These are phyloP conservation scores for Rubroshorea leprosula DNA, from an alignment of 345 rosid species.

Conservation along the genomic window DNA sequence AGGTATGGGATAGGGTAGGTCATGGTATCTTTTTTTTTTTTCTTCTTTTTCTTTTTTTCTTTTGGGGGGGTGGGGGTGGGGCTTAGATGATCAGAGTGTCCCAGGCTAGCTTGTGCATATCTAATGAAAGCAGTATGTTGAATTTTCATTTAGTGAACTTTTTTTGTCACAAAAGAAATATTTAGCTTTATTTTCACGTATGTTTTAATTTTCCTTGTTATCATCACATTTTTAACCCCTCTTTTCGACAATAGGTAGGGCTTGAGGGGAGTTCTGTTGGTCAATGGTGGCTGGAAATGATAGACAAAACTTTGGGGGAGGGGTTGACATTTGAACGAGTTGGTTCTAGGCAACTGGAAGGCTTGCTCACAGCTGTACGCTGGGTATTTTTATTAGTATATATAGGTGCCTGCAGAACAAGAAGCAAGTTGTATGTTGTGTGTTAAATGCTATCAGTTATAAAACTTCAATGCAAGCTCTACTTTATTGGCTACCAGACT, in stretches of 20 bases:
- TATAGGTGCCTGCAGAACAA: too few relatives aligned
- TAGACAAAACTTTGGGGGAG: conserved; percentile 63
- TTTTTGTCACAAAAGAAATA: neutral
- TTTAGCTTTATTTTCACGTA: neutral
- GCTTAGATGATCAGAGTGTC: neutral
- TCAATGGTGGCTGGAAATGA: conserved; percentile 75
- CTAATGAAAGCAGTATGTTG: neutral
- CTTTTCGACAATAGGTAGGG: conserved; percentile 46
- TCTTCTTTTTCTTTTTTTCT: too few relatives aligned
- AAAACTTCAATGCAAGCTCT: too few relatives aligned
- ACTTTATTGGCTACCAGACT: too few relatives aligned
- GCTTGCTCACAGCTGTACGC: conserved; percentile 74
- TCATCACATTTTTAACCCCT: neutral
- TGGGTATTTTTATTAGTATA: too few relatives aligned
- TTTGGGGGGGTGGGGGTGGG: too few relatives aligned
- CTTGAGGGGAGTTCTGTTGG: conserved; percentile 79
- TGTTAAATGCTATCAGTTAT: too few relatives aligned
- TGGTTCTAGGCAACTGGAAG: conserved; percentile 83
- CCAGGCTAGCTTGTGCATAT: too few relatives aligned
- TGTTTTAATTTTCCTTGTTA: neutral
- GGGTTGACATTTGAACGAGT: conserved; percentile 50
- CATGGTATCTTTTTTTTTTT: too few relatives aligned
- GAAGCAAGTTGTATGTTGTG: too few relatives aligned
- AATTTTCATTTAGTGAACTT: neutral
- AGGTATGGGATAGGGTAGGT: too few relatives aligned